Evolutionary conservation across 169 alveolate genomes (phyloP), one percentile per base, ranked within the genome.

Genomic region (Plasmodium billcollinsi): DNA sequence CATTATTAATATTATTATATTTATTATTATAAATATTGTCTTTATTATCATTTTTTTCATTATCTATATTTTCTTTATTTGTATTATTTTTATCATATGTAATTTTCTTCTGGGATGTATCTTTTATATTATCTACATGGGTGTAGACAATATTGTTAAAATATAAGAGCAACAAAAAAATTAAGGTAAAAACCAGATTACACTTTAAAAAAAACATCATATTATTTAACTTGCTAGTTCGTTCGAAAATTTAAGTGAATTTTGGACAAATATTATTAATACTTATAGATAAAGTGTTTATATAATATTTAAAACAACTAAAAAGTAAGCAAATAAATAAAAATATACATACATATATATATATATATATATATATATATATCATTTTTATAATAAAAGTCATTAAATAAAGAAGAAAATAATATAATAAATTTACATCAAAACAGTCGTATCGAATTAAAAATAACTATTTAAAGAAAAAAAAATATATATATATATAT

Each of bases 201-300:
- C 78, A 65, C 56, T 29, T 78, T n/a, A n/a, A n/a, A 47, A 58
- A 20, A 71, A 69, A 54, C 52, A 66, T 78, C 89, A 78, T 78
- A 39, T 39, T 20, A 65, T 71, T 47, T 78, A 43, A 14, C 39
- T 65, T 26, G 33, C 59, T 9, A n/a, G 49, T 65, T 63, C 43
- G 65, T 29, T 2, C 18, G 7, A 78, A 65, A 78, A 1, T 2
- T 50, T 65, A 20, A 4, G 24, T 39, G 20, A 61, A 43, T 50
- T 59, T 58, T 58, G 47, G 14, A 78, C 18, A 26, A 65, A 71
- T 47, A 50, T 49, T 5, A 9, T 29, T 15, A 63, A 49, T 73
- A 66, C 61, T 14, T 61, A 52, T 33, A 54, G 20, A 73, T 49
- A 71, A 12, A 50, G 56, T 29, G 24, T 15, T 20, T 14, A 21